Evolutionary conservation across 306 rosid species (phyloP), one percentile per base, ranked within the genome.

Genomic region (Cicer bijugum): DNA sequence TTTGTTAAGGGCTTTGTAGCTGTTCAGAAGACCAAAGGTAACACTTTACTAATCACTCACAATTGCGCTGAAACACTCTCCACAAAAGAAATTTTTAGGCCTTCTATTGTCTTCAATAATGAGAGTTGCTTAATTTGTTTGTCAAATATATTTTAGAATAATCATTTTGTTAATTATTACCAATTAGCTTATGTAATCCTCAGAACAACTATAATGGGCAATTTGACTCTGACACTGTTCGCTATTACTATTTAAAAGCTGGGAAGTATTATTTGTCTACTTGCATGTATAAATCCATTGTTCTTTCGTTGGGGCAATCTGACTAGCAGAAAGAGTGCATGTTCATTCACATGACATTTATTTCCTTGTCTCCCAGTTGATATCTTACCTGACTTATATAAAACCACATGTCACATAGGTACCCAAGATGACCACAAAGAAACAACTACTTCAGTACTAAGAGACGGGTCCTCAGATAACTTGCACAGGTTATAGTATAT

Each of bases 401-500:
- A 70, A 75, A 72, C 46, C 16, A 51, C 16, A 51, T 83, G 59
- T 67, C 16, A 59, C 67, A 58, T 48, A 88, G 93, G 85, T 78
- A 68, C 82, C 10, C 81, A 67, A 83, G 84, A 85, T 66, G 89
- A 44, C 59, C 37, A 66, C 56, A 64, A 71, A 50, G 89, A 69
- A 56, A 61, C 50, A 63, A 58, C 71, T 63, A 76, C 43, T 72
- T 55, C 84, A 17, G 91, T 74, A 76, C 76, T 68, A 58, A 35
- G 40, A 78, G 73, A 71, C 10, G 45, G 81, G 53, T 69, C 72
- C 74, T 83, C 72, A 11, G 77, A 76, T 70, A 80, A 80, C 82
- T n/a, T 76, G 46, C 76, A 39, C 77, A 74, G 96, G 96, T 90
- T 67, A 77, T 86, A 78, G 70, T 75, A 62, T 76, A 72, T 74